These are phyloP conservation scores for Cupressus sempervirens DNA, from an alignment of 75 land plant genomes.

Conservation along the genomic window DNA sequence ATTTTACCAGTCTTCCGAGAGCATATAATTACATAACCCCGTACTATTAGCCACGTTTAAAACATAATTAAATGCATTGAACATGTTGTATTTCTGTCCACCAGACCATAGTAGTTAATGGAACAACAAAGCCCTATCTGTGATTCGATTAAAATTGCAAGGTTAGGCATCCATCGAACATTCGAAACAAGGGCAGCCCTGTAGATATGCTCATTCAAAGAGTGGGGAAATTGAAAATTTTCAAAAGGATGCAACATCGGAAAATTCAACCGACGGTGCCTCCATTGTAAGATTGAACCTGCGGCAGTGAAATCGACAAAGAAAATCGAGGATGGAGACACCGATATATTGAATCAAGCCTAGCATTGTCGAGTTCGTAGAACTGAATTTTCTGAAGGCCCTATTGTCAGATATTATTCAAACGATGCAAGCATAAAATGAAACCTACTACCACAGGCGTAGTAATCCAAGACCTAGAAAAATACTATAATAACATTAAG, in stretches of 20 bases:
- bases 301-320: not conserved
- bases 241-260: too few relatives aligned
- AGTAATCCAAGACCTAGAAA: not conserved
- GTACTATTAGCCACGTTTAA: not conserved
- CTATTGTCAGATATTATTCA: not conserved
- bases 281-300: not conserved
- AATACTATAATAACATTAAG: not conserved
- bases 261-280: too few relatives aligned
- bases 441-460: not conserved
- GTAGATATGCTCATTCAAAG: too few relatives aligned
- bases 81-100: not conserved
- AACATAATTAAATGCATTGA: not conserved
- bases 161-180: too few relatives aligned
- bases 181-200: not conserved
- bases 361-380: not conserved
- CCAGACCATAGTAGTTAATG: not conserved
- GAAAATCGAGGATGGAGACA: not conserved
- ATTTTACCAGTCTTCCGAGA: not conserved
- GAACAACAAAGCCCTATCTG: not conserved
- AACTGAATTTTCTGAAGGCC: not conserved
- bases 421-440: not conserved
- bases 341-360: not conserved
- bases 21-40: not conserved
- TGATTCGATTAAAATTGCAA: not conserved
- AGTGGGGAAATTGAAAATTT: too few relatives aligned